Evolutionary conservation across 257 asterid species (phyloP).

Genomic region (Echites panduratus): DNA sequence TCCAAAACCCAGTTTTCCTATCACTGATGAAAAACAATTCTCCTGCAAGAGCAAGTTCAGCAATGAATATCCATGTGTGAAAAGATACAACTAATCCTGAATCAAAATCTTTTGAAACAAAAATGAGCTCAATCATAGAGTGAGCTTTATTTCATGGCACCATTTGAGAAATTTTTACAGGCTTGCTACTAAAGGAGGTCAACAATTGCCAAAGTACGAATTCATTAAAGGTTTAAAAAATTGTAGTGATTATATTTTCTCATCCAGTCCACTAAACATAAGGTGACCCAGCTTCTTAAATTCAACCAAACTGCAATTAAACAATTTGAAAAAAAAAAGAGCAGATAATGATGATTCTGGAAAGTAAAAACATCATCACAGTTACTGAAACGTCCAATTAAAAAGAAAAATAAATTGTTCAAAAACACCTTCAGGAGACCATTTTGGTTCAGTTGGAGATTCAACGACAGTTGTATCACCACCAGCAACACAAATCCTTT

Average conservation of each 20-base stretch:
- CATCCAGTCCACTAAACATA: neutral
- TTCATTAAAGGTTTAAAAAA: neutral
- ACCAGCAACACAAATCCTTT: slow-evolving; percentile 81
- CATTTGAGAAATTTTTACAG: neutral
- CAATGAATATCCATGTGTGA: neutral
- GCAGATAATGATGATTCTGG: neutral
- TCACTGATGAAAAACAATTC: slow-evolving; percentile 82
- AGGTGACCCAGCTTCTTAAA: no score
- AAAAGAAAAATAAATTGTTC: neutral
- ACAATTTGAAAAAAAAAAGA: no score
- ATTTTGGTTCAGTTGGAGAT: slow-evolving; percentile 92
- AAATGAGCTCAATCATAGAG: neutral
- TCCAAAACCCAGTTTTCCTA: slow-evolving; percentile 88
- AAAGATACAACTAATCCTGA: neutral
- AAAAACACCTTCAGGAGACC: slow-evolving; percentile 88
- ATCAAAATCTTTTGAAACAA: neutral
- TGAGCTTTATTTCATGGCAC: neutral
- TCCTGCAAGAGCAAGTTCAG: slow-evolving; percentile 52
- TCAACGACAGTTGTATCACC: slow-evolving; percentile 68
- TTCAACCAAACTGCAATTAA: no score
- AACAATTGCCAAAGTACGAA: neutral
- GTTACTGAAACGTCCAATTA: neutral
- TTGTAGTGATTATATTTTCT: no score
- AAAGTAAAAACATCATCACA: no score
- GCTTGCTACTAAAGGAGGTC: neutral